phyloP scores from a whole-genome alignment of 495 filamentous ascomycete genomes.

The Penicillium arizonense region DNA sequence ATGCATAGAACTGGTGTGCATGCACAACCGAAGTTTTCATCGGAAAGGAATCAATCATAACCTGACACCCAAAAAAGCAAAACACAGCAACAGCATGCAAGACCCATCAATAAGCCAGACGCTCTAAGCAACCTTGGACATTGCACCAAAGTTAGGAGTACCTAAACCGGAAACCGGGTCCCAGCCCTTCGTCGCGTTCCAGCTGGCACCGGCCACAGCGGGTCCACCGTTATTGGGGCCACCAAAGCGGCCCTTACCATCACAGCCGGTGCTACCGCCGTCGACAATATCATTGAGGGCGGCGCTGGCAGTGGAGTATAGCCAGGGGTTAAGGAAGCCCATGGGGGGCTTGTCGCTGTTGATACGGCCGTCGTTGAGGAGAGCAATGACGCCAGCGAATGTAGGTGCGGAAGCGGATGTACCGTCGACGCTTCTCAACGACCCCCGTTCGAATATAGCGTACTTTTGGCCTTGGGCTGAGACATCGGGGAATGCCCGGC shows the following conservation, averaged over 20 bases:
- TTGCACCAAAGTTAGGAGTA: slow-evolving; percentile 47
- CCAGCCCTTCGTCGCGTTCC: slow-evolving; percentile 58
- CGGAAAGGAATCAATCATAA: neutral
- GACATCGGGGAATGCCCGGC: slow-evolving; percentile 74
- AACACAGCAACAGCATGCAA: neutral
- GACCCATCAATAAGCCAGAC: slow-evolving; percentile 1
- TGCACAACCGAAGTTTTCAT: neutral
- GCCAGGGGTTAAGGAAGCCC: slow-evolving; percentile 75
- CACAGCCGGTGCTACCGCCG: slow-evolving; percentile 63
- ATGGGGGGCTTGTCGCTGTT: slow-evolving; percentile 52
- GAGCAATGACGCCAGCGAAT: slow-evolving; percentile 59
- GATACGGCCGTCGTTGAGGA: slow-evolving; percentile 68
- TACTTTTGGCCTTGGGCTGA: slow-evolving; percentile 59
- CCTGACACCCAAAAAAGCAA: neutral
- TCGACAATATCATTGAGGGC: slow-evolving; percentile 63
- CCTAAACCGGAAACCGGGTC: slow-evolving; percentile 61
- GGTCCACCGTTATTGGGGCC: slow-evolving; percentile 36
- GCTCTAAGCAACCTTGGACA: slow-evolving; percentile 30
- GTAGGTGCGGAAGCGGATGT: slow-evolving; percentile 66
- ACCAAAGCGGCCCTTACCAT: slow-evolving; percentile 41
- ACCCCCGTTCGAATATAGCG: slow-evolving; percentile 53
- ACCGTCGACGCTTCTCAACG: slow-evolving; percentile 51
- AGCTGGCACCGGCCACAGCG: slow-evolving; percentile 38
- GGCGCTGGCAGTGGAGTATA: slow-evolving; percentile 54
- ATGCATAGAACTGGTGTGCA: neutral